Evolutionary conservation across 345 rosid genomes (phyloP).

Genomic region (Anastatica hierochuntica): DNA sequence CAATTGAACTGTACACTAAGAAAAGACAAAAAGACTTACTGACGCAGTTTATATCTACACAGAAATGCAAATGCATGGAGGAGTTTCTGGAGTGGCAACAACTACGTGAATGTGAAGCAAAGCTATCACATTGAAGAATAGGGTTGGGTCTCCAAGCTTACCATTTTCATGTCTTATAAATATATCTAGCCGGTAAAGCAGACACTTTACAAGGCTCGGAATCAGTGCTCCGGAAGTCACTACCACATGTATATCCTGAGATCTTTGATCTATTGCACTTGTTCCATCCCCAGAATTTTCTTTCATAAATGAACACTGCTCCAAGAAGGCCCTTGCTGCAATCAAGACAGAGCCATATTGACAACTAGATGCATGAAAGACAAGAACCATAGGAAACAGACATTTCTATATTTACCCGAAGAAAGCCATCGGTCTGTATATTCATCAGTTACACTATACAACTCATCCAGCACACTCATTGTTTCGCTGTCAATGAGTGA

Average conservation of each 20-base stretch:
- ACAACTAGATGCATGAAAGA: background rate
- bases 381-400: constrained; percentile 10
- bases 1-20: constrained; percentile 77
- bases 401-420: constrained; percentile 40
- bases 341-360: constrained; percentile 15
- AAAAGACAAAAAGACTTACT: background rate
- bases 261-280: constrained; percentile 6
- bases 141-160: constrained; percentile 28
- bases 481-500: constrained; percentile 36
- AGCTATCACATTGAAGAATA: background rate
- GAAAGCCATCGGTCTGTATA: constrained; percentile 82
- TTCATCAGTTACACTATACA: constrained; percentile 65
- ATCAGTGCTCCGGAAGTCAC: constrained; percentile 87
- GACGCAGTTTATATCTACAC: background rate
- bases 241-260: constrained; percentile 46
- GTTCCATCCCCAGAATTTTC: constrained; percentile 29
- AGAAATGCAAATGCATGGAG: no score
- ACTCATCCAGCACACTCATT: constrained; percentile 41
- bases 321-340: constrained; percentile 62
- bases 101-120: background rate
- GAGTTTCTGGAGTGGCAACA: no score
- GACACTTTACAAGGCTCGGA: constrained; percentile 84
- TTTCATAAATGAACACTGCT: constrained; percentile 49
- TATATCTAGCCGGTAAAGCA: constrained; percentile 58
- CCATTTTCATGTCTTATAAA: constrained; percentile 55